Percentiles rank a stretch among this genome's conserved stretches.
phyloP scores from a whole-genome alignment of 495 filamentous ascomycete species.

The Penicillium subrubescens region DNA sequence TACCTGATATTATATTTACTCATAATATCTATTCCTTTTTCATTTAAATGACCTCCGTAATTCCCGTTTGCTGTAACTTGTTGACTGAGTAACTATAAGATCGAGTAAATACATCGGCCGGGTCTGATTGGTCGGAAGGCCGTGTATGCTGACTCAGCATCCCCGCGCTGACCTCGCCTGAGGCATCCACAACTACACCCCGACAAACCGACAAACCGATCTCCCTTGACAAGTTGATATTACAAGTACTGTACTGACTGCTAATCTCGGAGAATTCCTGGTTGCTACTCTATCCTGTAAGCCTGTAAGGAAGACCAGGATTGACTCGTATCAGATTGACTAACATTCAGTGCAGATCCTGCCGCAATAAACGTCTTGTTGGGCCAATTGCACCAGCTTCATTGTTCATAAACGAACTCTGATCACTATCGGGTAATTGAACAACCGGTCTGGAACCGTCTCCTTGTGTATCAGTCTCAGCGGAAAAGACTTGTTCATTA shows the following conservation, averaged over 20 bases:
- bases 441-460: neutral
- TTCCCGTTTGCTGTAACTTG: too few relatives aligned
- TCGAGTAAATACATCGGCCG: too few relatives aligned
- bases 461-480: neutral
- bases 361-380: neutral
- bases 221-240: neutral
- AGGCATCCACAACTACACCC: neutral
- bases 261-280: neutral
- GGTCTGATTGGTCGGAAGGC: neutral
- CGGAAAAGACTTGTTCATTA: neutral
- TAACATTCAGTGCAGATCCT: neutral
- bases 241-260: neutral
- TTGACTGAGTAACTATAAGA: too few relatives aligned
- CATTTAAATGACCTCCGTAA: neutral
- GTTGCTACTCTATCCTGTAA: neutral
- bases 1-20: slow-evolving; percentile 13
- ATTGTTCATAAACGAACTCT: neutral
- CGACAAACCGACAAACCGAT: neutral
- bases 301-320: neutral
- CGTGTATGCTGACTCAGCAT: slow-evolving; percentile 1
- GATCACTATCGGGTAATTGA: neutral
- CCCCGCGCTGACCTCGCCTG: neutral
- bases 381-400: neutral
- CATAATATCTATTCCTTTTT: neutral
- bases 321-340: neutral